A percentile compares a stretch with the other conserved stretches of the same genome.
Conservation (phyloP, 371 early-diverging fungal species). For the Nematocida sp. region DNA sequence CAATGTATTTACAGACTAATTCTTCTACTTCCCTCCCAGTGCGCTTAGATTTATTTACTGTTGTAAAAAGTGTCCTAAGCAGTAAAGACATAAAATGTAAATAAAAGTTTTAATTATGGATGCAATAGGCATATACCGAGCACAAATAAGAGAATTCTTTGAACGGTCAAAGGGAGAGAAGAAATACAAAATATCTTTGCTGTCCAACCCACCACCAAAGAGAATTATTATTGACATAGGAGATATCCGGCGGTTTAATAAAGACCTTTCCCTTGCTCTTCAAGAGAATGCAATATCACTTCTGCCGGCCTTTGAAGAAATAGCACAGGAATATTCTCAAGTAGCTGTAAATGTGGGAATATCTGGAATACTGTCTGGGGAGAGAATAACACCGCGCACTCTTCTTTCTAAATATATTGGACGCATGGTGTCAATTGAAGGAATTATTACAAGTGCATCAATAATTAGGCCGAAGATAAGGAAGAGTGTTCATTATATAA, state of each 20-base stretch:
- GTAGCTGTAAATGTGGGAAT: slow-evolving; percentile 28
- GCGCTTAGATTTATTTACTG: background rate
- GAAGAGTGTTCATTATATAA: slow-evolving; percentile 86
- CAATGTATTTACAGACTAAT: slow-evolving; percentile 3
- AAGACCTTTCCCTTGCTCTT: slow-evolving; percentile 59
- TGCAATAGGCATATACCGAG: slow-evolving; percentile 45
- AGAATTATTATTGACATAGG: slow-evolving; percentile 65
- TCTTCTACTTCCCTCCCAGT: slow-evolving; percentile 3
- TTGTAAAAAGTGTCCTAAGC: background rate
- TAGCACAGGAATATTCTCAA: slow-evolving; percentile 53
- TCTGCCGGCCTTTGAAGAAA: slow-evolving; percentile 68
- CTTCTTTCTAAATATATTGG: slow-evolving; percentile 79
- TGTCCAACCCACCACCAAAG: slow-evolving; percentile 14
- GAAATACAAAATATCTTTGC: slow-evolving; percentile 37
- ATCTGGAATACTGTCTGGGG: slow-evolving; percentile 43
- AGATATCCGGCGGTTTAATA: slow-evolving; percentile 65
- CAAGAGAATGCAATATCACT: slow-evolving; percentile 60
- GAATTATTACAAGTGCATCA: slow-evolving; percentile 94
- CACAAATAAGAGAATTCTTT: slow-evolving; percentile 60
- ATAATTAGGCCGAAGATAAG: slow-evolving; percentile 90
- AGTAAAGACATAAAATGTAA: slow-evolving; percentile 7
- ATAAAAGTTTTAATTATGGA: slow-evolving; percentile 50
- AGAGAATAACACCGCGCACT: slow-evolving; percentile 76
- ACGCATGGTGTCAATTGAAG: slow-evolving; percentile 87
- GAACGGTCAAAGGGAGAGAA: slow-evolving; percentile 34